Percentiles rank a stretch among this genome's conserved stretches.
Conservation (phyloP, 2,329 filamentous ascomycete species). For the Sporothrix brunneoviolacea region DNA sequence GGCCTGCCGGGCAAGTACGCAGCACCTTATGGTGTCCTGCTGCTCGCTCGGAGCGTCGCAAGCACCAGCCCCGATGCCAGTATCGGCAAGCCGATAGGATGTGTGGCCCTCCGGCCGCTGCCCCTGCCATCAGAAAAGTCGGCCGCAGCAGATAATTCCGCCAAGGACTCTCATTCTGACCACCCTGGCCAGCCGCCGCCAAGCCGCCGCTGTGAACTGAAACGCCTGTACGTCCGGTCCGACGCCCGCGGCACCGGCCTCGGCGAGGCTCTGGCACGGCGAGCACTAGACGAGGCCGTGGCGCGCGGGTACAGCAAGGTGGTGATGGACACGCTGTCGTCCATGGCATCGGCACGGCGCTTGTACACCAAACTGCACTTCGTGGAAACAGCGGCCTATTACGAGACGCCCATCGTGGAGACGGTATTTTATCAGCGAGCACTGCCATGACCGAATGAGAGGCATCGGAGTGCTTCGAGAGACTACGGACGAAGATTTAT, state of each 20-base stretch:
- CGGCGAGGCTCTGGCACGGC: constrained; percentile 8
- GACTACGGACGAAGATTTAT: too few species aligned
- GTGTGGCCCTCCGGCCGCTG: constrained; percentile 14
- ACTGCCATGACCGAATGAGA: not conserved
- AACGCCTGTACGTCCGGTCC: constrained; percentile 15
- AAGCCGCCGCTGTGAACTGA: constrained; percentile 14
- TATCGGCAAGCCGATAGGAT: constrained; percentile 1
- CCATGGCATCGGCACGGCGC: constrained; percentile 27
- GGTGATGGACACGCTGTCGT: constrained; percentile 17
- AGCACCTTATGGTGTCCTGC: constrained; percentile 1
- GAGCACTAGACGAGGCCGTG: constrained; percentile 1
- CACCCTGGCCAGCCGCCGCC: too few species aligned
- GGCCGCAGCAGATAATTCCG: not conserved
- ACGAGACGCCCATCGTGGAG: constrained; percentile 14
- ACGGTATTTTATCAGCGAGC: constrained; percentile 12
- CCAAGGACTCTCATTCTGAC: too few species aligned
- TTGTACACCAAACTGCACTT: constrained; percentile 43
- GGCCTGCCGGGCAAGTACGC: constrained; percentile 17
- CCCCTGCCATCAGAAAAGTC: not conserved
- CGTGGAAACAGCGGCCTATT: constrained; percentile 19
- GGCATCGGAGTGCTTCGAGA: not conserved
- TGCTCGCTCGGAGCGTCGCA: constrained; percentile 7
- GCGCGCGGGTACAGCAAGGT: constrained; percentile 10
- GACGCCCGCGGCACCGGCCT: constrained; percentile 15
- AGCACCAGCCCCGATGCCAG: not conserved